Conservation (phyloP, 176 grass and related monocot species). For the Melocanna baccifera region DNA sequence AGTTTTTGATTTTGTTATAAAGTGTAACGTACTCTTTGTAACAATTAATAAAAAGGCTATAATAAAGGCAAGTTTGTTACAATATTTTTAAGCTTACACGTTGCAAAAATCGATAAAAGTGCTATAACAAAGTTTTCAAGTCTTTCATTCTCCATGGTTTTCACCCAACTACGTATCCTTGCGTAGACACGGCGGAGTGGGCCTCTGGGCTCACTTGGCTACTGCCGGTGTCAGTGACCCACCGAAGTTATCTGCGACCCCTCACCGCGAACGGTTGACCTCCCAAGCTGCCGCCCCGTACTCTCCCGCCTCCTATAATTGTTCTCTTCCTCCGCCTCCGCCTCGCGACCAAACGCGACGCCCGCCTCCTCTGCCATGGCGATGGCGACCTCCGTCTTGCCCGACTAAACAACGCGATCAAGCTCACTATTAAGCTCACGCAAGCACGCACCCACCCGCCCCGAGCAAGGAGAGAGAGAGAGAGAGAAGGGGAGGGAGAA, state of each 20-base stretch:
- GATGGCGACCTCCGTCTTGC: slow-evolving; percentile 41
- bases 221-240: background rate
- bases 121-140: no score
- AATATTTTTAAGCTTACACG: no score
- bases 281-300: background rate
- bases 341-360: slow-evolving; percentile 7
- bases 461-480: background rate
- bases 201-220: no score
- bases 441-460: background rate
- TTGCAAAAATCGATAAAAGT: no score
- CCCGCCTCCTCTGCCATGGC: background rate
- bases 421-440: background rate
- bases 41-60: no score
- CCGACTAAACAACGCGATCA: slow-evolving; percentile 19
- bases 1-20: no score
- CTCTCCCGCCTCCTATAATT: slow-evolving; percentile 33
- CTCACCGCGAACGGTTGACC: slow-evolving; percentile 39
- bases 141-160: no score
- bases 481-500: background rate
- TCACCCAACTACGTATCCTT: no score
- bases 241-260: background rate
- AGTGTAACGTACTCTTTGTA: no score
- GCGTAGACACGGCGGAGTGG: no score
- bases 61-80: no score
- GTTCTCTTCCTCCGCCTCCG: background rate